Base-by-base conservation (phyloP, 352 stramenopile genomes). In the Elongisporangium prolatum region DNA sequence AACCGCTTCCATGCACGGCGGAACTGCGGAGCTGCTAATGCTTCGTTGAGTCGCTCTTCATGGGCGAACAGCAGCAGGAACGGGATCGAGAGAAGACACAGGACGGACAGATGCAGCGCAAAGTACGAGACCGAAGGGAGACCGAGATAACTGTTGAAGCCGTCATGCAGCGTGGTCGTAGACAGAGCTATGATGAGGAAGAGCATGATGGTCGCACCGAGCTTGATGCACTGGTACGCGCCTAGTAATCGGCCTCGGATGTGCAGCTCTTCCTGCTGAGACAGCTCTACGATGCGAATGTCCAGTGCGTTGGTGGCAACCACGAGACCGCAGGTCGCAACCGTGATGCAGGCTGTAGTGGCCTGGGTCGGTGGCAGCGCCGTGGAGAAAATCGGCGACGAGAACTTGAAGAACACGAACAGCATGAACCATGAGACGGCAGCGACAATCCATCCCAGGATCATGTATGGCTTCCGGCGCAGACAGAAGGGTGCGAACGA, bases 391-490 rank as follows among this genome's bases (percentile, higher is more conserved):
- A 72, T 60, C 10, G 17, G 0, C 0, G 48, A 17, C 3, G 55
- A 53, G 48, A 52, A 70, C 57, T 67, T 56, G 50, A 67, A 68
- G 37, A 72, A 34, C 25, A 62, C 24, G 17, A 75, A 77, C 6
- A 79, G 57, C 56, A 48, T 49, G 17, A 68, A 40, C 67, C 67
- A 82, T 18, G 71, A 56, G 24, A 58, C 13, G 17, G 50, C 55
- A 8, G 65, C 24, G 28, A 67, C 17, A 16, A 52, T 49, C 72
- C 72, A 87, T 25, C 83, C 88, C 16, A 81, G 22, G 18, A 88
- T 53, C 57, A 95, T 88, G 64, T 91, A 94, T 9, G 82, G 71
- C 60, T 90, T 92, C 37, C 85, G 67, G 4, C 74, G 79, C 10
- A 63, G 64, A 3, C 67, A 21, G 17, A 60, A 53, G 2, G 68